Evolutionary conservation across 345 rosid genomes (phyloP), one percentile per base, ranked within the genome.

Genomic region (Citrus inodora): DNA sequence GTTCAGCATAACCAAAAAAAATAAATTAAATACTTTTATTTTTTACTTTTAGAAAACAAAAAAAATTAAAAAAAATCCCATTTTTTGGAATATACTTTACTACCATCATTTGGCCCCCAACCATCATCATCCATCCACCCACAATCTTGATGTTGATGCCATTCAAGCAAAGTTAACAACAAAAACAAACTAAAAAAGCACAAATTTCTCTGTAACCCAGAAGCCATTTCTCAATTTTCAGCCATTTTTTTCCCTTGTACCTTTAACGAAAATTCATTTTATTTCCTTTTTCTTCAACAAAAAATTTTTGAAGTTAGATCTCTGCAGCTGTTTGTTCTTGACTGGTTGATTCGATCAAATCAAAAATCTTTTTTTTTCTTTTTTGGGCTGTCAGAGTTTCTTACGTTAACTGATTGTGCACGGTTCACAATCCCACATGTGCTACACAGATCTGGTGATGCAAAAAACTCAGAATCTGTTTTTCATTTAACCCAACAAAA

Each of bases 371-470:
- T 46, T 46, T 10, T 13, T 46, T 46, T 13, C 33, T 27, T 8
- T 69, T 22, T 63, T 22, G 37, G 19, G 79, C 60, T 66, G 60
- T 72, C 55, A 13, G 71, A 21, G 1, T 27, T 33, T 66, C 7
- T 55, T 75, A 6, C 33, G 22, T 62, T 66, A 60, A 63, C 66
- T 70, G 80, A 51, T 2, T 55, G 51, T 71, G 67, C 28, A 78
- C 22, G 48, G 42, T 67, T 30, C 19, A 9, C 51, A 53, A 19
- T 16, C 58, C 22, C 6, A 10, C 24, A 6, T 67, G 71, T 17
- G 25, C 35, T 56, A 4, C 78, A 83, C 78, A 85, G 90, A 87
- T 87, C 90, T 83, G 85, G 65, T 75, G 67, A 58, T 75, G 80
- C 64, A 51, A 71, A 59, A 28, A n/a, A 22, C 46, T 65, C 55